Conservation (phyloP, 1,284 basidiomycete species). For the Microbotryum intermedium region DNA sequence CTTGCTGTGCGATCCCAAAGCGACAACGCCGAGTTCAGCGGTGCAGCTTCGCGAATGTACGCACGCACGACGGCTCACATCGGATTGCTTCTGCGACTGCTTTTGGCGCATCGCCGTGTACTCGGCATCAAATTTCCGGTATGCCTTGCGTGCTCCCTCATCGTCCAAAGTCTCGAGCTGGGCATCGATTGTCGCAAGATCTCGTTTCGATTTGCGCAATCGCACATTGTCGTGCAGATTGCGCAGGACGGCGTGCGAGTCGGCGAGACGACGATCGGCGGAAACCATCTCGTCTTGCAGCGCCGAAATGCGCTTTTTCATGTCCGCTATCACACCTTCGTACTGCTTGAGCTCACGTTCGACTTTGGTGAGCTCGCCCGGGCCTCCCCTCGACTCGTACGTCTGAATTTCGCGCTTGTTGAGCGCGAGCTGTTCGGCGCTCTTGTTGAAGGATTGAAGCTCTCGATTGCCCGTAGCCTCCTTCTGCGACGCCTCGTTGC, state of each 20-base stretch:
- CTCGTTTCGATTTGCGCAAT: constrained; percentile 58
- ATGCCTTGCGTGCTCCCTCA: constrained; percentile 68
- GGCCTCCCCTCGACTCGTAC: constrained; percentile 62
- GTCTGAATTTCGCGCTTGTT: constrained; percentile 47
- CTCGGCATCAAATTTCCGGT: constrained; percentile 71
- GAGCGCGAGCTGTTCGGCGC: constrained; percentile 52
- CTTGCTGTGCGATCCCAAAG: constrained; percentile 50
- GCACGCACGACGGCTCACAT: constrained; percentile 46
- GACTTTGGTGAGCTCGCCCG: constrained; percentile 55
- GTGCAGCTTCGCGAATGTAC: neutral
- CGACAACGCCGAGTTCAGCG: neutral
- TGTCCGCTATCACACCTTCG: constrained; percentile 36
- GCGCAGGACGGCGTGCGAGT: constrained; percentile 39
- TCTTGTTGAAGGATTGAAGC: constrained; percentile 59
- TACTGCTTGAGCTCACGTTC: constrained; percentile 49
- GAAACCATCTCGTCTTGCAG: constrained; percentile 46
- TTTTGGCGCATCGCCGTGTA: constrained; percentile 59
- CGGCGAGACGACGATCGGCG: constrained; percentile 38
- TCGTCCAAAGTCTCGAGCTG: constrained; percentile 70
- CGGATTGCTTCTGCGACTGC: constrained; percentile 46
- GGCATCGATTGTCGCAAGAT: constrained; percentile 58
- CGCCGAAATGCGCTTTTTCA: constrained; percentile 45
- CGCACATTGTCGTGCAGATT: constrained; percentile 82
- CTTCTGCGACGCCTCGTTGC: constrained; percentile 49
- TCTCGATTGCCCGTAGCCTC: constrained; percentile 49